A percentile compares a stretch with the other conserved stretches of the same genome.
Conservation (phyloP, 148 eudicot species). For the Fagopyrum homotropicum region DNA sequence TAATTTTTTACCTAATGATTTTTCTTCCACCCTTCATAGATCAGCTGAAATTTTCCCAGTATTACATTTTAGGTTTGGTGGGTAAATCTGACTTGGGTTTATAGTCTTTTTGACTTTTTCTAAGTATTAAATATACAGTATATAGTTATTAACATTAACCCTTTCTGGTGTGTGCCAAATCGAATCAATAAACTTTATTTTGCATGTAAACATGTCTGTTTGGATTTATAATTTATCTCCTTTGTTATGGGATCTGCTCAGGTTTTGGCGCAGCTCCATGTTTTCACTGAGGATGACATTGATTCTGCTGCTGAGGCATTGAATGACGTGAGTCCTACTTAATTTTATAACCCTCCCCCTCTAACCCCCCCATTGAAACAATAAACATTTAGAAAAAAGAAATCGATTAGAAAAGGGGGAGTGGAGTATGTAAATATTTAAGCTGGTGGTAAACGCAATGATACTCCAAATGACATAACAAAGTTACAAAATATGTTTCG, state of each 20-base stretch:
- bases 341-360: background rate
- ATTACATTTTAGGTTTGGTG: background rate
- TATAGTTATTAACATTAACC: background rate
- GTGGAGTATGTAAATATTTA: background rate
- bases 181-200: background rate
- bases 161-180: background rate
- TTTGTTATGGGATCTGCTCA: slow-evolving; percentile 17
- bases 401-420: background rate
- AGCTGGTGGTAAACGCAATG: background rate
- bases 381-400: background rate
- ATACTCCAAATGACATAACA: background rate
- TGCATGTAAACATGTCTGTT: background rate
- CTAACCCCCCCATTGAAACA: background rate
- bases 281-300: slow-evolving; percentile 68
- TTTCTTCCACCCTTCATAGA: background rate
- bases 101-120: background rate
- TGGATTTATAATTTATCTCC: slow-evolving; percentile 1
- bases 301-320: slow-evolving; percentile 91
- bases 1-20: background rate
- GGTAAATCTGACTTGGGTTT: background rate
- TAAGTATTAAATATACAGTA: background rate
- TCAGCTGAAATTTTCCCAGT: background rate
- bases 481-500: background rate
- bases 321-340: slow-evolving; percentile 55
- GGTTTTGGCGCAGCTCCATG: slow-evolving; percentile 76